These are phyloP conservation scores for Picochlorum sp. DNA, from an alignment of 139 green algal species.

Conservation along the genomic window DNA sequence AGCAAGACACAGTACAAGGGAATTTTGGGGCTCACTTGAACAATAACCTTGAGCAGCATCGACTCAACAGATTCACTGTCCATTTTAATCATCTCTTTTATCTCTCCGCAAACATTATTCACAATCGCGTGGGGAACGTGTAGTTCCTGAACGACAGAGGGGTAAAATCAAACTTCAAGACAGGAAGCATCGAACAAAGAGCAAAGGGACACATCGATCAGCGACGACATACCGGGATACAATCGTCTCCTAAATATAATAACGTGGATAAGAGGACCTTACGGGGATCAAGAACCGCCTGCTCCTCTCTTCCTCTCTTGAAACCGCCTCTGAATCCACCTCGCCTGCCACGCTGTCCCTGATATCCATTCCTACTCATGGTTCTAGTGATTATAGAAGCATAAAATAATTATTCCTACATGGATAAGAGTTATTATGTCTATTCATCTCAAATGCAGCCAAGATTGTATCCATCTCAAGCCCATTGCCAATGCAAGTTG, in stretches of 20 bases:
- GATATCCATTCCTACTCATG: background rate
- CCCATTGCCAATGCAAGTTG: no score
- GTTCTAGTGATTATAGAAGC: no score
- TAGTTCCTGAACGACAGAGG: background rate
- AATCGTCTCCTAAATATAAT: constrained; percentile 21
- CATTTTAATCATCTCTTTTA: constrained; percentile 12
- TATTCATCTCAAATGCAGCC: no score
- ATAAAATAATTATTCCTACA: no score
- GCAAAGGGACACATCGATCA: background rate
- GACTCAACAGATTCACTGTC: constrained; percentile 15
- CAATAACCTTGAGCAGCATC: constrained; percentile 55
- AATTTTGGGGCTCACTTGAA: constrained; percentile 60
- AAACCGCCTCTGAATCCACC: constrained; percentile 1
- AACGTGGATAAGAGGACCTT: constrained; percentile 17
- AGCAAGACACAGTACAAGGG: constrained; percentile 61
- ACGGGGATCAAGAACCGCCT: constrained; percentile 11
- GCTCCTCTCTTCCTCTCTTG: constrained; percentile 2
- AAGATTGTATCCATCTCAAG: no score
- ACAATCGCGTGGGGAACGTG: constrained; percentile 8
- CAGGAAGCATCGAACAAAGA: background rate
- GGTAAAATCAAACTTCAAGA: background rate
- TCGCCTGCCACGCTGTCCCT: background rate
- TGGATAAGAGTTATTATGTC: no score
- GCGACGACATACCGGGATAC: constrained; percentile 9
- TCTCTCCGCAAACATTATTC: background rate